Evolutionary conservation across 2,329 filamentous ascomycete species (phyloP).

Genomic region (Xylaria sp.): DNA sequence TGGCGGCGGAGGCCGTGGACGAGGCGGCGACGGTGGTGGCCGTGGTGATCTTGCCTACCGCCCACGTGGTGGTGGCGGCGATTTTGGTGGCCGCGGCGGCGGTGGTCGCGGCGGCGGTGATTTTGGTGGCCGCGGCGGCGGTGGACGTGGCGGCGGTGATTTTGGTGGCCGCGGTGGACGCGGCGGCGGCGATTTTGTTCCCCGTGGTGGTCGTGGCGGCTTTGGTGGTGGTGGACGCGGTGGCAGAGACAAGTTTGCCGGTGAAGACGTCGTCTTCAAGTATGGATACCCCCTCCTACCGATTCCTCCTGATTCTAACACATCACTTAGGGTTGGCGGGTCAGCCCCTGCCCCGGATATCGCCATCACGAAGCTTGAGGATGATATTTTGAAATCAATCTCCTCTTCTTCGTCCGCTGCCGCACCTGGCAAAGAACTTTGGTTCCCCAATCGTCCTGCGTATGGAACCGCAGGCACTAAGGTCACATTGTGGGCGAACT

Average conservation of each 20-base stretch:
- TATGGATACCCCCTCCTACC: slow-evolving; percentile 20
- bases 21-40: not conserved
- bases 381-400: slow-evolving; percentile 35
- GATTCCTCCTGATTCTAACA: slow-evolving; percentile 7
- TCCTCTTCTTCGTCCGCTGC: slow-evolving; percentile 24
- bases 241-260: slow-evolving; percentile 23
- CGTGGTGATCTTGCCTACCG: not conserved
- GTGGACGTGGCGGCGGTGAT: not conserved
- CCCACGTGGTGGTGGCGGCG: slow-evolving; percentile 3
- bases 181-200: slow-evolving; percentile 2
- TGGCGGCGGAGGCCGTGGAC: not conserved
- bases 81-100: not conserved
- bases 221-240: slow-evolving; percentile 6
- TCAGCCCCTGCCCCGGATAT: slow-evolving; percentile 25
- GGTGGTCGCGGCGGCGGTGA: not conserved
- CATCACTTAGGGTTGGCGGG: slow-evolving; percentile 13
- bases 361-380: slow-evolving; percentile 36
- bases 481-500: slow-evolving; percentile 50
- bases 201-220: slow-evolving; percentile 5
- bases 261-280: slow-evolving; percentile 29
- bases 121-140: slow-evolving; percentile 19
- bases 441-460: slow-evolving; percentile 44
- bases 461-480: slow-evolving; percentile 42
- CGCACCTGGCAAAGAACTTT: slow-evolving; percentile 7
- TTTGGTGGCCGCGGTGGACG: slow-evolving; percentile 5